phyloP scores from a whole-genome alignment of 345 rosid genomes.

The Pistacia vera region DNA sequence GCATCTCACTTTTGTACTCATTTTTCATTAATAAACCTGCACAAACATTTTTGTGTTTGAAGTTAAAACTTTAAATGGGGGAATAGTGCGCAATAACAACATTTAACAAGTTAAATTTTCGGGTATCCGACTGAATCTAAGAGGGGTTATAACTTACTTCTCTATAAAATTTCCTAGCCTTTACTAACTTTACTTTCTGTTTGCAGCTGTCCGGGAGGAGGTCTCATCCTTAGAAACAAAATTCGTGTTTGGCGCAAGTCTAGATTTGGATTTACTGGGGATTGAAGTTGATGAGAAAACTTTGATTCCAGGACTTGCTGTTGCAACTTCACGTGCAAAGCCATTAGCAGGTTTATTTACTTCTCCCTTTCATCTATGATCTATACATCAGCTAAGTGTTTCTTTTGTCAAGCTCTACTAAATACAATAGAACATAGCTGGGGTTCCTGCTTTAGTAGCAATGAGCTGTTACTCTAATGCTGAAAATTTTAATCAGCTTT shows the following conservation, averaged over 20 bases:
- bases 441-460: background rate
- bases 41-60: background rate
- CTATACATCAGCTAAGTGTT: background rate
- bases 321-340: conserved; percentile 86
- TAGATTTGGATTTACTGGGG: conserved; percentile 93
- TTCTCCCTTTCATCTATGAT: conserved; percentile 12
- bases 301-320: conserved; percentile 90
- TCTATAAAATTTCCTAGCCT: background rate
- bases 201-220: conserved; percentile 74
- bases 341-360: conserved; percentile 72
- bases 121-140: too few relatives aligned
- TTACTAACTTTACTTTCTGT: conserved; percentile 16
- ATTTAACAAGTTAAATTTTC: background rate
- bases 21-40: background rate
- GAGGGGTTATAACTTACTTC: background rate
- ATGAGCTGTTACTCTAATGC: too few relatives aligned
- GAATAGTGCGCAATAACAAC: background rate
- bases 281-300: conserved; percentile 74
- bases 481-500: too few relatives aligned
- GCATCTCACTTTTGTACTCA: background rate
- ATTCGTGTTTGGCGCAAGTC: conserved; percentile 72
- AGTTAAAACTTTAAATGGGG: background rate
- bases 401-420: background rate
- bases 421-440: background rate
- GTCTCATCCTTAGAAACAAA: conserved; percentile 56